These are phyloP conservation scores for Medakamo hakoo DNA, from an alignment of 139 green algal species.

Conservation along the genomic window DNA sequence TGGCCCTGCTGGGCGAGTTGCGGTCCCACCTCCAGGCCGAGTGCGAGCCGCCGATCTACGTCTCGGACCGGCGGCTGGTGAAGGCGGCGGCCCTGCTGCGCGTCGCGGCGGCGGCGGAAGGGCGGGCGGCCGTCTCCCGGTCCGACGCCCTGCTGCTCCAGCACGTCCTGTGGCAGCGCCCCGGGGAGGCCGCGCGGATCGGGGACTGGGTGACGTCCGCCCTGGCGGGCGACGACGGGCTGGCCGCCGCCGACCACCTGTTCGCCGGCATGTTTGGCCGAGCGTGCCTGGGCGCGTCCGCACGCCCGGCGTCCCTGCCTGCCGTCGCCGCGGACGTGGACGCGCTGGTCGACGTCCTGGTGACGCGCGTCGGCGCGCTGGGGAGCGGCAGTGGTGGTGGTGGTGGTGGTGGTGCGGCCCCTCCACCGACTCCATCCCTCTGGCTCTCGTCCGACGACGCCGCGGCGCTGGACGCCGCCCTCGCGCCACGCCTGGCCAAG, in stretches of 20 bases:
- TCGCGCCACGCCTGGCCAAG: neutral
- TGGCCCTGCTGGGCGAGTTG: conserved; percentile 65
- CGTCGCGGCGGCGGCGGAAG: conserved; percentile 66
- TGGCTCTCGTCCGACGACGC: neutral
- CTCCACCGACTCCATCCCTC: neutral
- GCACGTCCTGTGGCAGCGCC: conserved; percentile 70
- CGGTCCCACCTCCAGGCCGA: conserved; percentile 56
- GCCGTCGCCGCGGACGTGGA: conserved; percentile 2
- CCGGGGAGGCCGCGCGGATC: conserved; percentile 54
- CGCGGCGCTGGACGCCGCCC: neutral
- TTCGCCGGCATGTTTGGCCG: conserved; percentile 27
- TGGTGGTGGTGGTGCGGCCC: no score
- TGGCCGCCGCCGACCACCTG: conserved; percentile 45
- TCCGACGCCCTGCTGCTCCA: conserved; percentile 78
- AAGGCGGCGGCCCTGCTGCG: conserved; percentile 41
- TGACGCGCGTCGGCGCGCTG: conserved; percentile 17
- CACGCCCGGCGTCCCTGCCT: neutral
- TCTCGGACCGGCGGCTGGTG: conserved; percentile 50
- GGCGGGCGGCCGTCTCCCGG: conserved; percentile 37
- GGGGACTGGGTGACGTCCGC: conserved; percentile 59
- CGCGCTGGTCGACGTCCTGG: conserved; percentile 18
- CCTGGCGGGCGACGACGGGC: conserved; percentile 48
- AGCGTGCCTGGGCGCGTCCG: conserved; percentile 24
- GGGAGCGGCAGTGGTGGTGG: no score
- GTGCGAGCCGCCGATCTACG: conserved; percentile 52